Evolutionary conservation across 1,284 basidiomycete species (phyloP), one percentile per base, ranked within the genome.

Genomic region (Heterobasidion annosum): DNA sequence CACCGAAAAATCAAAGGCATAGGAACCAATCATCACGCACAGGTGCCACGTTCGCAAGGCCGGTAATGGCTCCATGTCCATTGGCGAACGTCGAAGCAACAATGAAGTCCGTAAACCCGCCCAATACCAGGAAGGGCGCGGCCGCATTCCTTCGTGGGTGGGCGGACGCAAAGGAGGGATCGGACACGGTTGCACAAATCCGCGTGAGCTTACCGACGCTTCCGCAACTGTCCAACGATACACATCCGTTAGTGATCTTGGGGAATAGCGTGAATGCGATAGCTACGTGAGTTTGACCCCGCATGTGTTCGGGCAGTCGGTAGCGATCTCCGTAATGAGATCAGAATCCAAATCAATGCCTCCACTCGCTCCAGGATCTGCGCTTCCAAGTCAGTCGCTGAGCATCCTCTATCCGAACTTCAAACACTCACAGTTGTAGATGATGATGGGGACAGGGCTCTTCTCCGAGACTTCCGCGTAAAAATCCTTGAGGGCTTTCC

Each of bases 131-230:
- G 69, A 94, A 94, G 2, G 82, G 81, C 1, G 78, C 78, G 42
- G 75, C 68, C 19, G 74, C 63, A 63, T 82, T 79, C 67, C 81
- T 84, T 63, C 88, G 84, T 33, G 89, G 86, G 68, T 84, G 73
- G 37, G 70, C 64, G 42, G 74, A 66, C 35, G 70, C 62, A 69
- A 91, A 92, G 3, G 73, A 69, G 2, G 78, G 63, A n/a, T 75
- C 70, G 16, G 84, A 78, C 6, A 91, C 81, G 4, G 77, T 75
- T 34, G 82, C 82, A 47, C 85, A 83, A 60, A 96, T 87, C 55
- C 93, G 81, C 25, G 88, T 90, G 61, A 94, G 77, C 71, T 96
- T 96, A 54, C 93, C 93, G 57, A 96, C 88, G 59, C 88, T 89
- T 45, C 90, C 91, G 64, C 93, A 95, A 34, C 89, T 91, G 63